Base-by-base conservation (phyloP, 2,329 filamentous ascomycete species). In the Aureobasidium zeae region DNA sequence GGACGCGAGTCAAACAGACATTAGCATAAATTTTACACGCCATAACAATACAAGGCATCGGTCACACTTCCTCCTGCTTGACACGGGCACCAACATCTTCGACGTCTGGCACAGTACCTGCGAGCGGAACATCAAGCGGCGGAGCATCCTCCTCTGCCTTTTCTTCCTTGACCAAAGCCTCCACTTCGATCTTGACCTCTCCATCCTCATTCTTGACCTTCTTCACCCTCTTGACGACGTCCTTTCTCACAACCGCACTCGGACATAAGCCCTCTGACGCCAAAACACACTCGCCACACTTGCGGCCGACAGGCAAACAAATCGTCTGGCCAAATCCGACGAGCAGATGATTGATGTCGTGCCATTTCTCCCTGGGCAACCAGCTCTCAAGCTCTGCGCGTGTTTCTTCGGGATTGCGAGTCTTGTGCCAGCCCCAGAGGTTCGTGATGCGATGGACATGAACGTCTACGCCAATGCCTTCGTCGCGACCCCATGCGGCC, bases 381-480 rank as follows among this genome's bases (percentile, higher is more conserved):
- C 88, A 95, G 12, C 71, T 71, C 66, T 95, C 76, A 47, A 95
- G 69, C 24, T 78, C 76, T 43, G 71, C 65, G 31, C 88, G 72
- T 21, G 88, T 94, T 59, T 85, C 83, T 66, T 95, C 88, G 0
- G 88, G 88, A 10, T 70, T 82, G 54, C 77, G 80, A 2, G 83
- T 89, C 60, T 76, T 77, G 60, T 93, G 77, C 88, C 88, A 95
- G 3, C 85, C 83, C 87, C 87, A 94, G 20, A 94, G 69, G 64
- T 94, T 94, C 39, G 86, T 89, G 63, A 95, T 93, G 44, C 88
- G 82, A 64, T 94, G 88, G 3, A 95, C 88, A 63, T 95, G 88
- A 4, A 94, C 87, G 61, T 95, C 88, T 36, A 95, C 88, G 19
- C 88, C 88, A 51, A 95, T 94, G 6, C 88, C 88, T 52, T 80